Percentiles rank a stretch among this genome's conserved stretches.
Conservation (phyloP, 176 grass and related monocot genomes). For the Hordeum marinum region DNA sequence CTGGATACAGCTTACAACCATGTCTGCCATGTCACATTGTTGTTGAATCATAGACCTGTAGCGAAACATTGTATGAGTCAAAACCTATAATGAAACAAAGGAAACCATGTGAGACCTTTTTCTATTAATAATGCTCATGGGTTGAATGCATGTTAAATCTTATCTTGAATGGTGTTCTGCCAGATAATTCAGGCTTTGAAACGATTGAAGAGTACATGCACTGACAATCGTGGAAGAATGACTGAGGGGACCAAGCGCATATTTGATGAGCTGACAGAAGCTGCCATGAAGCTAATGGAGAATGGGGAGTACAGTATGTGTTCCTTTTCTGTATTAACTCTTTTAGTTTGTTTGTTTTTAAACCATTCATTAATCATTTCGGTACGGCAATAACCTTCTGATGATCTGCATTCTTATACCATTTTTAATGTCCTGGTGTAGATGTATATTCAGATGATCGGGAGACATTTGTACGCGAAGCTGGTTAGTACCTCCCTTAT, state of each 20-base stretch:
- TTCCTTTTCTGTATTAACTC: conserved; percentile 3
- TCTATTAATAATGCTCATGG: background rate
- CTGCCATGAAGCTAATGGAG: conserved; percentile 96
- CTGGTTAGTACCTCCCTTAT: conserved; percentile 55
- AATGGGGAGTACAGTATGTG: conserved; percentile 79
- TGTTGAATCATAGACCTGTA: background rate
- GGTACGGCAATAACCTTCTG: background rate
- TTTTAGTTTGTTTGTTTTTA: conserved; percentile 6
- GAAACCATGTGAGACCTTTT: background rate
- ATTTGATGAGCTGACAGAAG: conserved; percentile 92
- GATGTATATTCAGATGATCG: conserved; percentile 94
- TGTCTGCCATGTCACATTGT: background rate
- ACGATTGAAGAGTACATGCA: conserved; percentile 71
- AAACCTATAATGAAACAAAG: background rate
- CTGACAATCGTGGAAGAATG: conserved; percentile 75
- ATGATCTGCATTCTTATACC: conserved; percentile 9
- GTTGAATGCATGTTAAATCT: conserved; percentile 4
- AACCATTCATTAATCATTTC: background rate
- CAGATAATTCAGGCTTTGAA: conserved; percentile 92
- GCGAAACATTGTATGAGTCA: background rate
- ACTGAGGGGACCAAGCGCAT: conserved; percentile 56
- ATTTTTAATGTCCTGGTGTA: conserved; percentile 35
- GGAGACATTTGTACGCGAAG: conserved; percentile 79
- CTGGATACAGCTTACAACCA: background rate
- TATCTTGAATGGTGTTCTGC: background rate